Evolutionary conservation across 345 rosid species (phyloP), one percentile per base, ranked within the genome.

Genomic region (Psidium guajava): DNA sequence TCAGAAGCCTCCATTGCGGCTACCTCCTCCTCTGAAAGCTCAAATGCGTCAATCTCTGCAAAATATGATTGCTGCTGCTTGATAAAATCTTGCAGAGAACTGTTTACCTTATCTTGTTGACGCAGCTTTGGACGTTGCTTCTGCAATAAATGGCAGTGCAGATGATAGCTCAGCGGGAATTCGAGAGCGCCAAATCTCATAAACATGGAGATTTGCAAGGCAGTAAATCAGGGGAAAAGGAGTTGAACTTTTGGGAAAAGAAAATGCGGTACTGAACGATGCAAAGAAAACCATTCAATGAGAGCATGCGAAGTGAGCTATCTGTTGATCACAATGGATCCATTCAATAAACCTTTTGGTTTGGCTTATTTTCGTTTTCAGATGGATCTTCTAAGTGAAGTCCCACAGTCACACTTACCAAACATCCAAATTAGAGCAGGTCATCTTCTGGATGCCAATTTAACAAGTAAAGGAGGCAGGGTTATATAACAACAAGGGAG

Each of bases 1-100:
- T 84, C 82, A 1, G 54, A 52, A 20, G 57, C 36, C 44, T 40
- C 0, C 6, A 28, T 57, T 0, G n/a, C 74, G 5, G 55, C 86
- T 50, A 84, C 86, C 53, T 53, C 86, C 82, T 84, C 86, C 82
- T 84, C 86, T 2, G 86, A 54, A 54, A 84, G 82, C 54, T 84
- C 82, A 40, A 73, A 84, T 47, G 86, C 86, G 27, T 69, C 86
- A 20, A 84, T 52, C 86, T 84, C 82, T 22, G 81, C 82, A 53
- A 49, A 84, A 53, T 84, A 84, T 0, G 53, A 69, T 84, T 28
- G 54, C 61, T 84, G 86, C 82, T 84, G 86, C 82, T 73, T 1
- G 51, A 53, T 84, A 54, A 49, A 84, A 1, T 73, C 82, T 36
- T 52, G 59, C 36, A 84, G 75, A 40, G 82, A 74, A 32, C 22